Percentiles rank a stretch among this genome's conserved stretches.
Conservation (phyloP, 331 rosid species). For the Erythrophleum ivorense region DNA sequence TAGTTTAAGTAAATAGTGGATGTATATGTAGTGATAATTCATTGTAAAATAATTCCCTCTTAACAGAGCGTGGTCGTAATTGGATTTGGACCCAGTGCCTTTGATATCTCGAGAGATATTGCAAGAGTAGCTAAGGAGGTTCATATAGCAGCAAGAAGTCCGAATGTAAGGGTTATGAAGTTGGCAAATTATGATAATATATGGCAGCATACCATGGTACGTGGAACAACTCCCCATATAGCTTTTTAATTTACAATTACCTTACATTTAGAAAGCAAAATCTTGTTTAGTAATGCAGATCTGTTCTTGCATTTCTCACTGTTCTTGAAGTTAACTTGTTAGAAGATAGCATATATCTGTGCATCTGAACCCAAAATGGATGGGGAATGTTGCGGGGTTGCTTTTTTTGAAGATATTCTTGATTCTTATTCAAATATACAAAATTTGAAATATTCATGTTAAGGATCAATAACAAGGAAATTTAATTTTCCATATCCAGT, state of each 20-base stretch:
- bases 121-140: constrained; percentile 52
- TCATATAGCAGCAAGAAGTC: constrained; percentile 39
- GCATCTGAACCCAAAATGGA: too few relatives aligned
- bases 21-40: not conserved
- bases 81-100: constrained; percentile 52
- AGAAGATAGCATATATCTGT: too few relatives aligned
- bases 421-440: not conserved
- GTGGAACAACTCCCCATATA: not conserved
- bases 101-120: constrained; percentile 54
- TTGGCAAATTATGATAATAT: constrained; percentile 25
- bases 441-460: not conserved
- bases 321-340: not conserved
- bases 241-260: not conserved
- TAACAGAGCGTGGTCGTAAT: constrained; percentile 52
- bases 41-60: not conserved
- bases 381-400: not conserved
- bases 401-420: not conserved
- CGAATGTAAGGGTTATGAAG: constrained; percentile 31
- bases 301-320: not conserved
- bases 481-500: too few relatives aligned
- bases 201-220: constrained; percentile 45
- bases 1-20: too few relatives aligned
- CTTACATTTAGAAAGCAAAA: not conserved
- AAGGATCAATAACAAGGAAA: not conserved
- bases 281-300: not conserved